Base-by-base conservation (phyloP, 2,329 filamentous ascomycete species). In the Fusarium sacchari region DNA sequence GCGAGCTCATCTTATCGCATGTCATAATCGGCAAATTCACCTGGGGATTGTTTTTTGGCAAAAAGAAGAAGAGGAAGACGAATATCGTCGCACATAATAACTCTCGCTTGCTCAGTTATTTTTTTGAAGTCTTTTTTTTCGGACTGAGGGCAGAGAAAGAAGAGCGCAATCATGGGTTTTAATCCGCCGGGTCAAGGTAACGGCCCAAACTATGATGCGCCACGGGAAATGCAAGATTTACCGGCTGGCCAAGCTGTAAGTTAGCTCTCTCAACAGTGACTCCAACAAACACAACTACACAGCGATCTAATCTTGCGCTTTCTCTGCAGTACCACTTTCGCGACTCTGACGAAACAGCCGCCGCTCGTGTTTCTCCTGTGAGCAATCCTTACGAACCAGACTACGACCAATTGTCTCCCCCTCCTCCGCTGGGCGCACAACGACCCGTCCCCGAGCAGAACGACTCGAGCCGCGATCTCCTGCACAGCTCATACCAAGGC, bases 221-320 rank as follows among this genome's bases (percentile, higher is more conserved):
- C 71, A 46, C 73, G 71, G 34, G 66, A 68, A 50, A 73, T 76
- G 74, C 74, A 76, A 63, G 69, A 76, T 56, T 58, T 76, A 30
- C 74, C 74, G 15, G 72, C 74, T 39, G 67, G 67, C n/a, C 67
- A 76, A 26, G 71, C 75, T 42, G 74, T 76, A 62, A 69, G 74
- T 75, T 69, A 46, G 42, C 60, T 46, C 30, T 28, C 24, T 37
- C 22, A 11, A 30, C 40, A n/a, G n/a, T 20, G n/a, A 50, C 10
- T 9, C 22, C 24, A 32, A 26, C 26, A 22, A 22, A 50, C 43
- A 12, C 37, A 59, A 52, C 44, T 28, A 22, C n/a, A 20, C 37
- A n/a, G 20, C 24, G 20, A 37, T 61, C 67, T 60, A n/a, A 68
- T 50, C 47, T 44, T 59, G 14, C 32, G 3, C 18, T 20, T n/a